phyloP scores from a whole-genome alignment of 78 protist genomes.

The Polysphondylium violaceum region DNA sequence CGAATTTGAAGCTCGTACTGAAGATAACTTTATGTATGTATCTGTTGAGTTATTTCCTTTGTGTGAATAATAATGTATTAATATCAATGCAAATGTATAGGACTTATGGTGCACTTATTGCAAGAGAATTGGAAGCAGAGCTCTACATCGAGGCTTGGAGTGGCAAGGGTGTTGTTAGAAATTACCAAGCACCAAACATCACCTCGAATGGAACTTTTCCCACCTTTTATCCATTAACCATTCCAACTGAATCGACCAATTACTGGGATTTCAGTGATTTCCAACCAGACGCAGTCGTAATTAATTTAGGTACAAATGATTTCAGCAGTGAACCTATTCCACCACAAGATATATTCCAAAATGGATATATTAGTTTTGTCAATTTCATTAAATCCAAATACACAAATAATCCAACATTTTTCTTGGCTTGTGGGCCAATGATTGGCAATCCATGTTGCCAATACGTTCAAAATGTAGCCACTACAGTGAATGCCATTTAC shows the following conservation, averaged over 20 bases:
- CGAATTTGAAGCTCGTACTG: constrained; percentile 31
- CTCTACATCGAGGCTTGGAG: constrained; percentile 39
- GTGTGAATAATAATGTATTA: no score
- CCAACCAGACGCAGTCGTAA: constrained; percentile 48
- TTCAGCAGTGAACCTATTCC: constrained; percentile 33
- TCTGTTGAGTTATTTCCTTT: not conserved
- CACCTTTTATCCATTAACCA: constrained; percentile 1
- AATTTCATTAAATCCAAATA: not conserved
- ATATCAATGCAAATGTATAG: not conserved
- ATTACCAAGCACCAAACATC: constrained; percentile 25
- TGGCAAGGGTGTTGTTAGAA: constrained; percentile 57
- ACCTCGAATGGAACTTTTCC: constrained; percentile 44
- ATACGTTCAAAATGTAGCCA: constrained; percentile 45
- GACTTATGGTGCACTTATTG: constrained; percentile 26
- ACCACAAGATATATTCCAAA: constrained; percentile 40
- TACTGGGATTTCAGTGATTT: not conserved
- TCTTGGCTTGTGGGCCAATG: constrained; percentile 70
- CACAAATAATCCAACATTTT: not conserved
- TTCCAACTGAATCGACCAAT: constrained; percentile 5
- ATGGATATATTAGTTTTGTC: constrained; percentile 13
- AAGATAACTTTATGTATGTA: constrained; percentile 23
- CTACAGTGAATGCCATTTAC: not conserved
- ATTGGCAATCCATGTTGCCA: constrained; percentile 57
- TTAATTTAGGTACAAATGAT: constrained; percentile 72
- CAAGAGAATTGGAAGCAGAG: constrained; percentile 34